Percentiles rank a stretch among this genome's conserved stretches.
Conservation (phyloP, 768 basidiomycete species). For the Termitomyces heimii region DNA sequence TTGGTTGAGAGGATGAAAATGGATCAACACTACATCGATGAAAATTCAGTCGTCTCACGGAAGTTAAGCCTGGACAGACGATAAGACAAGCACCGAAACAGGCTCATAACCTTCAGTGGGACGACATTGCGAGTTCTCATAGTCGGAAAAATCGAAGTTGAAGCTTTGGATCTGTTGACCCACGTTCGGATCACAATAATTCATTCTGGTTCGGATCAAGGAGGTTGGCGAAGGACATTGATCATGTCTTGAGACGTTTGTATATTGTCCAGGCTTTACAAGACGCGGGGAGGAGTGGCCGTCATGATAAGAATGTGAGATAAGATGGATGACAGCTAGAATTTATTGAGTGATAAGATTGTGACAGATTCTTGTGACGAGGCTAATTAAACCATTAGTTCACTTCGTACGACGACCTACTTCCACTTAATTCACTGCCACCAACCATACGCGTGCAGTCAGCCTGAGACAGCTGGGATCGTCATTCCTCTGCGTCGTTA, state of each 20-base stretch:
- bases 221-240: background rate
- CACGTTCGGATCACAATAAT: background rate
- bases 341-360: background rate
- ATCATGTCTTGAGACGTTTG: background rate
- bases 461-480: background rate
- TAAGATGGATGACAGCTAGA: background rate
- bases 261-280: background rate
- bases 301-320: background rate
- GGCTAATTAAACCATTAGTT: background rate
- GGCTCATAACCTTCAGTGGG: background rate
- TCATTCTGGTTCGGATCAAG: background rate
- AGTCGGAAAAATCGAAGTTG: too few species aligned
- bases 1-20: background rate
- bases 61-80: background rate
- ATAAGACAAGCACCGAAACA: background rate
- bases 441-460: background rate
- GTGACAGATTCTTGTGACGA: conserved; percentile 6
- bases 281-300: background rate
- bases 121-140: too few species aligned
- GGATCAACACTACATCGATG: background rate
- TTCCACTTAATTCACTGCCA: conserved; percentile 4
- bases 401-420: background rate
- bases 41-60: background rate
- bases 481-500: background rate
- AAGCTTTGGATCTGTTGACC: background rate